These are phyloP conservation scores for Penicillium desertorum DNA, from an alignment of 495 filamentous ascomycete species.

Conservation along the genomic window DNA sequence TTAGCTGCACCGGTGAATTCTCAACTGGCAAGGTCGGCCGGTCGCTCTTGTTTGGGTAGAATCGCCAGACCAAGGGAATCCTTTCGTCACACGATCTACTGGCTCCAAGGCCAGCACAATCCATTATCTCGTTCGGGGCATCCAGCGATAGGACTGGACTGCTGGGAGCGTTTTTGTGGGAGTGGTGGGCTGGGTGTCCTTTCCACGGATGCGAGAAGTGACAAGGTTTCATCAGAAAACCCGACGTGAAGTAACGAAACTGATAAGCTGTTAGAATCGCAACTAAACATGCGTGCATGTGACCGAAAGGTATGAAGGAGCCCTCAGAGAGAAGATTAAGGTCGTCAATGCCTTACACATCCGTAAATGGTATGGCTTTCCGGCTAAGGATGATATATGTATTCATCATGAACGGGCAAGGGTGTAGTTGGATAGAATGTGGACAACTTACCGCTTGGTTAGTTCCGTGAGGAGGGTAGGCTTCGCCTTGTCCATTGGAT, in stretches of 20 bases:
- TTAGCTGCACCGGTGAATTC: too few relatives aligned
- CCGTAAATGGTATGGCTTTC: conserved; percentile 44
- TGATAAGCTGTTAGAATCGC: neutral
- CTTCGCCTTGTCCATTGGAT: neutral
- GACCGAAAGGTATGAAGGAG: neutral
- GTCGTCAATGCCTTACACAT: conserved; percentile 44
- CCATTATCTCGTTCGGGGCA: neutral
- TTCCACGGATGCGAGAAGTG: neutral
- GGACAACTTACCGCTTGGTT: conserved; percentile 10
- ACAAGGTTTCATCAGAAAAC: neutral
- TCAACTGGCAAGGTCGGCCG: too few relatives aligned
- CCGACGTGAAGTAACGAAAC: neutral
- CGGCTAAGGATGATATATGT: conserved; percentile 50
- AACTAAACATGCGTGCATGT: neutral
- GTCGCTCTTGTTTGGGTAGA: too few relatives aligned
- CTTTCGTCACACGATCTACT: neutral
- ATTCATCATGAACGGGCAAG: conserved; percentile 37
- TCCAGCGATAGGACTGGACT: neutral
- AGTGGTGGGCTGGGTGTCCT: neutral
- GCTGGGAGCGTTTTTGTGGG: neutral
- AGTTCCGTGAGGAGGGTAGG: too few relatives aligned
- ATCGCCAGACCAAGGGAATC: too few relatives aligned
- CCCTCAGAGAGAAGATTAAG: conserved; percentile 43
- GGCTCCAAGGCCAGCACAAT: neutral
- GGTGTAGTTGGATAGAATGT: neutral